These are phyloP conservation scores for Saturnispora hagleri DNA, from an alignment of 805 yeast genomes.

Conservation along the genomic window DNA sequence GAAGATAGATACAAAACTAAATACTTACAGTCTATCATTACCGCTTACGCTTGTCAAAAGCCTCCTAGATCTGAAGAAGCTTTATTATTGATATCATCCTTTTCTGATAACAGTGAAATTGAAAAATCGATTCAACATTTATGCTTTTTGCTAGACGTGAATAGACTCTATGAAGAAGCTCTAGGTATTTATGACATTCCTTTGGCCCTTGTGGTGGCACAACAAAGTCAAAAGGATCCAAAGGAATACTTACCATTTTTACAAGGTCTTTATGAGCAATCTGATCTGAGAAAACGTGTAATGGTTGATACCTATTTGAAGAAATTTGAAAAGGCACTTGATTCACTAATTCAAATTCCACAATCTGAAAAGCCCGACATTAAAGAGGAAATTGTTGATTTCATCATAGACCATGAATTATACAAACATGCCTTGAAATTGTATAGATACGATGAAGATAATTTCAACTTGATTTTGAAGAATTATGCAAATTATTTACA, in stretches of 20 bases:
- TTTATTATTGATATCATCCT: slow-evolving; percentile 47
- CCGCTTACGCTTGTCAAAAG: slow-evolving; percentile 85
- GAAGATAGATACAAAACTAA: slow-evolving; percentile 42
- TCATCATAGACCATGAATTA: slow-evolving; percentile 58
- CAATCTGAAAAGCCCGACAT: slow-evolving; percentile 25
- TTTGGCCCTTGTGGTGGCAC: slow-evolving; percentile 77
- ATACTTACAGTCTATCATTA: slow-evolving; percentile 69
- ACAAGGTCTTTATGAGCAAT: slow-evolving; percentile 63
- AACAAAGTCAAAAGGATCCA: slow-evolving; percentile 96
- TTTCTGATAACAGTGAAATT: slow-evolving; percentile 36
- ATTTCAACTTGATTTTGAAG: slow-evolving; percentile 45
- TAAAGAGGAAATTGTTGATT: slow-evolving; percentile 54
- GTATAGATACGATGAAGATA: slow-evolving; percentile 46
- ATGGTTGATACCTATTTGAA: slow-evolving; percentile 73
- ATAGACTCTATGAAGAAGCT: slow-evolving; percentile 68
- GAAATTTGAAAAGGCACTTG: slow-evolving; percentile 58
- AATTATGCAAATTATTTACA: slow-evolving; percentile 57
- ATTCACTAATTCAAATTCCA: slow-evolving; percentile 47
- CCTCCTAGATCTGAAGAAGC: slow-evolving; percentile 84
- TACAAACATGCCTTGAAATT: slow-evolving; percentile 60
- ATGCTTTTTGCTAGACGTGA: slow-evolving; percentile 86
- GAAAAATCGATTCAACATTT: slow-evolving; percentile 71
- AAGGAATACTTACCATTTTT: slow-evolving; percentile 92
- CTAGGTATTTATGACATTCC: slow-evolving; percentile 76
- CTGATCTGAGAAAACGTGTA: slow-evolving; percentile 58